Conservation (phyloP, 2,329 filamentous ascomycete genomes). For the Fusarium pseudograminearum region DNA sequence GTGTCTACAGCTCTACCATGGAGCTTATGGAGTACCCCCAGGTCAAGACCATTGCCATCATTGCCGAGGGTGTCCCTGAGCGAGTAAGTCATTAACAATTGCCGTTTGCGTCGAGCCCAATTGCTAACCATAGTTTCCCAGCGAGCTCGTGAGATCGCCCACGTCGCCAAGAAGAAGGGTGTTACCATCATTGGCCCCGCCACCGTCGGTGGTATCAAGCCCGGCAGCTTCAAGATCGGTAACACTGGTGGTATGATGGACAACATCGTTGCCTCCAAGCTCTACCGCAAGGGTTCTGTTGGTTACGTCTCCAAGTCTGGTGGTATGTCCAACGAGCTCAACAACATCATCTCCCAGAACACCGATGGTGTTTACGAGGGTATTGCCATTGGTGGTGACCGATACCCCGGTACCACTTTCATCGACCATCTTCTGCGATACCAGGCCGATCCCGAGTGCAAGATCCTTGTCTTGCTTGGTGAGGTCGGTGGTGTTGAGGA, state of each 20-base stretch:
- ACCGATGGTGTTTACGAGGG: constrained; percentile 99
- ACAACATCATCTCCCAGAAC: constrained; percentile 98
- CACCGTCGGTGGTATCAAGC: constrained; percentile 99
- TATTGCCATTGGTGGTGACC: constrained; percentile 98
- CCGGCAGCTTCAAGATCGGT: constrained; percentile 99
- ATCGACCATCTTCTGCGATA: constrained; percentile 98
- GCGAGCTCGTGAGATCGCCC: constrained; percentile 97
- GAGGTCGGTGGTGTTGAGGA: constrained; percentile 99
- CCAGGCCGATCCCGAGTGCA: constrained; percentile 96
- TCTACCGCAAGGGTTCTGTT: constrained; percentile 98
- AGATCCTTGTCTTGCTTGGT: constrained; percentile 94
- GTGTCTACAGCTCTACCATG: constrained; percentile 98
- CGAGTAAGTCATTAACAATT: constrained; percentile 71
- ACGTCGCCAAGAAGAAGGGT: constrained; percentile 97
- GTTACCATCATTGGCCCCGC: constrained; percentile 99
- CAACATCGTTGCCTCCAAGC: constrained; percentile 99
- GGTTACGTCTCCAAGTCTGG: constrained; percentile 99
- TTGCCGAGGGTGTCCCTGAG: constrained; percentile 98
- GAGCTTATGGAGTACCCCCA: constrained; percentile 98
- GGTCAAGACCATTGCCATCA: constrained; percentile 99
- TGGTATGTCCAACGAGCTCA: constrained; percentile 99
- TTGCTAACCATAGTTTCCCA: constrained; percentile 52
- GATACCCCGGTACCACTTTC: constrained; percentile 98
- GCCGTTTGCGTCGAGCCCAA: not conserved
- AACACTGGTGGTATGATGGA: constrained; percentile 99